Conservation (phyloP, 1,284 basidiomycete genomes). For the Albatrellus sp. region DNA sequence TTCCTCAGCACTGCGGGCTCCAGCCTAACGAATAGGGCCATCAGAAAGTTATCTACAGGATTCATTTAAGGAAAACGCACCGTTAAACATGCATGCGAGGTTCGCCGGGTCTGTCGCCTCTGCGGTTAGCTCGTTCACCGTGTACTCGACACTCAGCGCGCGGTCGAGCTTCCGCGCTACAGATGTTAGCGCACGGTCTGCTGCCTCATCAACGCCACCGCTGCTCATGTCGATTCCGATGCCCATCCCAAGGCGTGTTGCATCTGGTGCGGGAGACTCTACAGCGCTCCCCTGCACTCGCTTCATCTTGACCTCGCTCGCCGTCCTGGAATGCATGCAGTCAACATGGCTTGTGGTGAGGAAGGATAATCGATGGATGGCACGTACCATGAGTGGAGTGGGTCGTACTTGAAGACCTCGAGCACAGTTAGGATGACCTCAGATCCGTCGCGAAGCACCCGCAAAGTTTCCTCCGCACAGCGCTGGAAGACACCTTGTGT, state of each 20-base stretch:
- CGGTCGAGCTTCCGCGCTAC: conserved; percentile 78
- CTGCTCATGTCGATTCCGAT: conserved; percentile 50
- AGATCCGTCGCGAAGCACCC: conserved; percentile 78
- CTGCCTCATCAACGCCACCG: conserved; percentile 69
- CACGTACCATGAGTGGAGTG: conserved; percentile 81
- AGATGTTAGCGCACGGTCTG: conserved; percentile 75
- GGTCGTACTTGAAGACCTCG: conserved; percentile 96
- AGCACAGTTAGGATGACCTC: conserved; percentile 89
- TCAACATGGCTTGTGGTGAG: conserved; percentile 1
- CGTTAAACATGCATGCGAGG: conserved; percentile 68
- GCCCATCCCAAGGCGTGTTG: conserved; percentile 19
- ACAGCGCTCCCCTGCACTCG: conserved; percentile 30
- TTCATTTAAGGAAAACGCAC: conserved; percentile 26
- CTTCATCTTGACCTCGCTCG: conserved; percentile 60
- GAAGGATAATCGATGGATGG: not conserved
- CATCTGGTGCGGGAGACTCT: conserved; percentile 7
- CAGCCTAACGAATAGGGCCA: conserved; percentile 4
- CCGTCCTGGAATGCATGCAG: conserved; percentile 39
- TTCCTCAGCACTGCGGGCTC: conserved; percentile 6
- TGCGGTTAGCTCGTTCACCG: conserved; percentile 87
- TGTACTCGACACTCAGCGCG: conserved; percentile 82
- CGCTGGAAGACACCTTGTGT: conserved; percentile 92
- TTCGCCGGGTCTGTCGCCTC: conserved; percentile 76
- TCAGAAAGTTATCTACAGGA: not conserved
- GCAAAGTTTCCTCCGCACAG: conserved; percentile 89